Evolutionary conservation across 768 basidiomycete genomes (phyloP).

Genomic region (Gymnopilus junonius): DNA sequence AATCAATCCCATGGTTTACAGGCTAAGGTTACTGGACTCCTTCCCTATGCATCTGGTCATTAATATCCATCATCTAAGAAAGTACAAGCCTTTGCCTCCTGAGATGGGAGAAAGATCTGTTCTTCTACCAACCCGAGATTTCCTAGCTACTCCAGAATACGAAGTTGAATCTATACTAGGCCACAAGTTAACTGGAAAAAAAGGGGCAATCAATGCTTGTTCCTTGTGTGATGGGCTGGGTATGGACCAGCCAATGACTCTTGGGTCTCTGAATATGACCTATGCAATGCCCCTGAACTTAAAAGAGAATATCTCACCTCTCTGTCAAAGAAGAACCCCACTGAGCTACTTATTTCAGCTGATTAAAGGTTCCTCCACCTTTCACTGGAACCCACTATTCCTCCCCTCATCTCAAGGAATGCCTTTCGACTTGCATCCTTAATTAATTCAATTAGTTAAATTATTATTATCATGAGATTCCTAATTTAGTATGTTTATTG

Average conservation of each 20-base stretch:
- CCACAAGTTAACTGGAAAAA: constrained; percentile 8
- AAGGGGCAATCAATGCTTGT: background rate
- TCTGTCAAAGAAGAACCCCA: background rate
- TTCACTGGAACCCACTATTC: background rate
- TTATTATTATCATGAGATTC: too few species aligned
- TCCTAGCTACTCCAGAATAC: constrained; percentile 13
- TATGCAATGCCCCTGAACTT: constrained; percentile 5
- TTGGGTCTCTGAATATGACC: constrained; percentile 1
- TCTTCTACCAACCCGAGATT: background rate
- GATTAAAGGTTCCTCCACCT: background rate
- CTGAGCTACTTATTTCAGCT: background rate
- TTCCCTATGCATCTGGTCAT: constrained; percentile 26
- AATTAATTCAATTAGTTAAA: too few species aligned
- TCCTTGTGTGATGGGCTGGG: background rate
- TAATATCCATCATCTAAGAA: constrained; percentile 26
- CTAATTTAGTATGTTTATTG: too few species aligned
- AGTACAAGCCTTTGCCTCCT: constrained; percentile 17
- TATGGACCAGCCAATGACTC: background rate
- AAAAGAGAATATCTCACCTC: background rate
- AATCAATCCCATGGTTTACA: constrained; percentile 25
- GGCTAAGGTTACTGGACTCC: constrained; percentile 15
- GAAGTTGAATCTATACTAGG: constrained; percentile 28
- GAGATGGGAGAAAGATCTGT: constrained; percentile 15
- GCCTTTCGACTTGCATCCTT: too few species aligned
- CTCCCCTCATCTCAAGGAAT: too few species aligned